These are phyloP conservation scores for Triticum dicoccoides DNA, from an alignment of 176 grass and related monocot species.

Conservation along the genomic window DNA sequence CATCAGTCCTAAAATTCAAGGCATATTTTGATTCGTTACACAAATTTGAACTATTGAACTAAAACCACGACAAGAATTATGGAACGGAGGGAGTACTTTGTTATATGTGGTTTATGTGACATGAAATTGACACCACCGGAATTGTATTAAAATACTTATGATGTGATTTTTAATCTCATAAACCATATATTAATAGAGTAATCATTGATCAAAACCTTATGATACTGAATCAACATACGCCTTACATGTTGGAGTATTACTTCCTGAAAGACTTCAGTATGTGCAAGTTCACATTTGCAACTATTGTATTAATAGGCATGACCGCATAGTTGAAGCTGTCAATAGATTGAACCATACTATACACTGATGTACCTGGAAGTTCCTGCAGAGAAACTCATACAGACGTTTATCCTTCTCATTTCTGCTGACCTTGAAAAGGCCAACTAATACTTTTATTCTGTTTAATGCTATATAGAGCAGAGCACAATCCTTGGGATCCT, in stretches of 20 bases:
- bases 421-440: conserved; percentile 94
- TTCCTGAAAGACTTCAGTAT: conserved; percentile 17
- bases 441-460: conserved; percentile 82
- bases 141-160: neutral
- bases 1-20: neutral
- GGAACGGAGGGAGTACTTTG: neutral
- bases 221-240: neutral
- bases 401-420: conserved; percentile 86
- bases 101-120: neutral
- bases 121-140: neutral
- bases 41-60: no score
- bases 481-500: conserved; percentile 91
- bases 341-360: conserved; percentile 1
- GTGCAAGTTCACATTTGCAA: conserved; percentile 5
- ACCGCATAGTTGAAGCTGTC: neutral
- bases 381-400: conserved; percentile 78
- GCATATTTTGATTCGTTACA: neutral
- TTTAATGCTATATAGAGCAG: conserved; percentile 92
- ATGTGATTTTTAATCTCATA: neutral
- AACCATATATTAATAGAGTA: neutral
- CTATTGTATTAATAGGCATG: neutral
- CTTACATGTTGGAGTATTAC: conserved; percentile 5
- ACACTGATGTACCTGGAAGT: conserved; percentile 73
- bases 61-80: no score
- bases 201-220: neutral